Base-by-base conservation (phyloP, 805 yeast genomes). In the Saturnispora hagleri region DNA sequence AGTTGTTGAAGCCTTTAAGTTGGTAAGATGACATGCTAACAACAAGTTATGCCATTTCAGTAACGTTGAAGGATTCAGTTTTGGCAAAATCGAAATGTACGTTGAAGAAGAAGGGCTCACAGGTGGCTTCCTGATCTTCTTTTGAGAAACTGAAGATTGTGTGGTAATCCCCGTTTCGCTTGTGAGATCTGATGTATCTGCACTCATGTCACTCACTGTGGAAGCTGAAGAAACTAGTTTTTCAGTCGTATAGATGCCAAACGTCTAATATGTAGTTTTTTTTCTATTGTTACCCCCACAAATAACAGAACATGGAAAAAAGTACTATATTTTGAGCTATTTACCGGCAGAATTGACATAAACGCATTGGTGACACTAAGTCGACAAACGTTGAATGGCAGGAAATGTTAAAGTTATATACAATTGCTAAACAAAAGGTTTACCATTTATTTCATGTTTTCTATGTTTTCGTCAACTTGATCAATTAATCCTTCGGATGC, bases 31-130 rank as follows among this genome's bases (percentile, higher is more conserved):
- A 35, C 47, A 49, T 5, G 47, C 20, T 13, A 49, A 20, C 4
- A 56, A 28, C 18, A 61, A 49, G 8, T 58, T 52, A 24, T 57
- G 61, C 22, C 59, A 59, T 27, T 51, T 51, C 22, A 62, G 43
- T 41, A 62, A 55, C 44, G 63, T 60, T 4, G 68, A 61, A 4
- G 68, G 68, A 46, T 63, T 62, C 13, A 65, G 33, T 9, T 38
- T 27, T 18, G 38, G 13, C 31, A 50, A 15, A n/a, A 43, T n/a
- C 5, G 44, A 26, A 6, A 50, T 17, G 15, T 38, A 36, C 4
- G 48, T 34, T 18, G 52, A 50, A 9, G 52, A 49, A 22, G 18
- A 20, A 13, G 48, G 18, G 17, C 31, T 47, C 20, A 44, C 26
- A 7, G 46, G 46, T 36, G 52, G 52, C 20, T 28, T 50, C 22